Conservation (phyloP, 2,329 filamentous ascomycete species). For the Aspergillus floridensis region DNA sequence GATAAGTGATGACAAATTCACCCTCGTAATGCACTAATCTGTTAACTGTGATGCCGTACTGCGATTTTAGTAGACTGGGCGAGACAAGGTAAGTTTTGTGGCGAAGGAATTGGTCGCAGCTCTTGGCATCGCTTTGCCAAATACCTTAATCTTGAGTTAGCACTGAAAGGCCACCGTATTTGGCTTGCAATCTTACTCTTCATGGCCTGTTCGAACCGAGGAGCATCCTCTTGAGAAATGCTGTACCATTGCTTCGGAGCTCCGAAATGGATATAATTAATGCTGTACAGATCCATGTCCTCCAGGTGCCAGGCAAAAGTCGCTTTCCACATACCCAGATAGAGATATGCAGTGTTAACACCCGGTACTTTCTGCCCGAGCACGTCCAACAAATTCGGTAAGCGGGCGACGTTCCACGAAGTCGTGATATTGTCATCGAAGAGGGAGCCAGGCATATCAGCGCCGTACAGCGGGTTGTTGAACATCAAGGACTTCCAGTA, state of each 20-base stretch:
- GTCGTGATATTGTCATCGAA: slow-evolving; percentile 77
- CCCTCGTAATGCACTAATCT: slow-evolving; percentile 92
- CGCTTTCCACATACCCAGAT: slow-evolving; percentile 99
- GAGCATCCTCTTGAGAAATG: slow-evolving; percentile 91
- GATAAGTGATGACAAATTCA: slow-evolving; percentile 97
- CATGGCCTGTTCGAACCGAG: slow-evolving; percentile 92
- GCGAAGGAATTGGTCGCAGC: slow-evolving; percentile 90
- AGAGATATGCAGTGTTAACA: slow-evolving; percentile 96
- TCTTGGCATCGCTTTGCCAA: slow-evolving; percentile 93
- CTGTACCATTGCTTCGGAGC: slow-evolving; percentile 99
- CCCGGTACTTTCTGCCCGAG: slow-evolving; percentile 93
- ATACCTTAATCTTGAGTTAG: slow-evolving; percentile 48
- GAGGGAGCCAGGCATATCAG: slow-evolving; percentile 91
- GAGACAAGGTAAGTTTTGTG: slow-evolving; percentile 98
- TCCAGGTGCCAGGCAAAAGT: slow-evolving; percentile 99
- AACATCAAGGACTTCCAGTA: slow-evolving; percentile 99
- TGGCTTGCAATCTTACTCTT: slow-evolving; percentile 53
- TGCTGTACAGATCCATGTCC: slow-evolving; percentile 97
- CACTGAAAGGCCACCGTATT: not conserved
- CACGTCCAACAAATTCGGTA: slow-evolving; percentile 90
- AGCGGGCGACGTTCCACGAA: slow-evolving; percentile 89
- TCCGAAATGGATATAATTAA: slow-evolving; percentile 99
- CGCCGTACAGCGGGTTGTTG: slow-evolving; percentile 90
- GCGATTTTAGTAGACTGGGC: slow-evolving; percentile 76
- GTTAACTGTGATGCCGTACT: slow-evolving; percentile 95